Conservation (phyloP, 257 asterid genomes). For the Penstemon davidsonii region DNA sequence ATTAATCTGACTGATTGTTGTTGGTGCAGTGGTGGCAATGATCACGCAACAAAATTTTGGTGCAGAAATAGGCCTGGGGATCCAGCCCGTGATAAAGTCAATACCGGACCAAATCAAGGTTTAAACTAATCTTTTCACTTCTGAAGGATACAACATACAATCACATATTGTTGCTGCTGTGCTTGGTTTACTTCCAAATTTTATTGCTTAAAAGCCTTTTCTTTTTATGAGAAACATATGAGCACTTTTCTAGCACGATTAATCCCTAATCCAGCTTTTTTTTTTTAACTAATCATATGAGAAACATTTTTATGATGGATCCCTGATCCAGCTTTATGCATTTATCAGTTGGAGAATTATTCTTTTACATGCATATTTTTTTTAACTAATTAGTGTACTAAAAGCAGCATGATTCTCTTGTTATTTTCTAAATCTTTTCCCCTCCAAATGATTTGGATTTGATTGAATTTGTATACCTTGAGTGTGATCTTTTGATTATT, state of each 20-base stretch:
- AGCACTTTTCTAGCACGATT: no score
- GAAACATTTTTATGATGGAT: conserved; percentile 15
- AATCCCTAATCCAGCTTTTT: no score
- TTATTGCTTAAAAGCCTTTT: neutral
- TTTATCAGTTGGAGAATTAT: neutral
- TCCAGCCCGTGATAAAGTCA: conserved; percentile 78
- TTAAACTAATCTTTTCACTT: conserved; percentile 19
- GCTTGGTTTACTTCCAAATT: conserved; percentile 26
- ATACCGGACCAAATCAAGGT: conserved; percentile 67
- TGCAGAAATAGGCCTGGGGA: conserved; percentile 99
- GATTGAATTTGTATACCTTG: conserved; percentile 2
- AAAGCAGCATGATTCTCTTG: conserved; percentile 1
- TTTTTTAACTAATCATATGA: conserved; percentile 11
- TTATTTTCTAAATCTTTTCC: neutral
- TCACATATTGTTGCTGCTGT: conserved; percentile 17
- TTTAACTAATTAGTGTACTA: neutral
- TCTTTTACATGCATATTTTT: neutral
- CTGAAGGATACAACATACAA: neutral
- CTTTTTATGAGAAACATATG: no score
- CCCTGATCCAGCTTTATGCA: conserved; percentile 19
- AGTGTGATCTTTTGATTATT: neutral
- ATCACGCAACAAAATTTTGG: conserved; percentile 97
- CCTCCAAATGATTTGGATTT: neutral
- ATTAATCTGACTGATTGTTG: conserved; percentile 23
- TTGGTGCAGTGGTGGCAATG: conserved; percentile 95